Base-by-base conservation (phyloP, 2,329 filamentous ascomycete genomes). In the Penicillium fuscoglaucum region DNA sequence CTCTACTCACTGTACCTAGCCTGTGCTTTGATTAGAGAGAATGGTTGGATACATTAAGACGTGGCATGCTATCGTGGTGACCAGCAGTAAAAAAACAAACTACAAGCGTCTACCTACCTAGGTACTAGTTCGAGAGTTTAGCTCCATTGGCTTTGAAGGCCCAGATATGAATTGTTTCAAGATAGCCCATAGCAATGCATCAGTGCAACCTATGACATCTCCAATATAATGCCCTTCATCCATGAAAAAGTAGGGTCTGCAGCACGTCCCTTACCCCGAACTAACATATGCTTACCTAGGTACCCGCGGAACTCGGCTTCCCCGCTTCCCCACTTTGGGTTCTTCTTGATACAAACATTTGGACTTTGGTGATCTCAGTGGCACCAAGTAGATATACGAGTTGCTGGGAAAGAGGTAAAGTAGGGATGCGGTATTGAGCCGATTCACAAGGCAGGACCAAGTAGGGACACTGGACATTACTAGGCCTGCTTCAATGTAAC, bases 231-330 rank as follows among this genome's bases (percentile, higher is more conserved):
- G 4, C 2, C 8, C 24, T 44, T 28, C 2, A n/a, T 12, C 24
- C 24, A 44, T n/a, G 24, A 4, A 6, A 19, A 19, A 19, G 19
- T 12, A 39, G 37, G 9, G n/a, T n/a, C n/a, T 19, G 37, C 37
- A 8, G 8, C 37, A 40, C 37, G 9, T 5, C 7, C 24, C 40
- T 17, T 29, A 29, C 43, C 17, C 26, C 21, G 24, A 26, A 26
- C 5, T 26, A 40, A 28, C 1, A 26, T 19, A 33, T 15, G 24
- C 24, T 24, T 44, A 33, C 19, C 19, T 21, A 21, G 19, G 19
- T 21, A 21, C 26, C 8, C 41, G 48, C 48, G 55, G 55, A 57
- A 41, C 55, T 52, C 48, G 55, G 55, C 49, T 53, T 47, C 52
- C 26, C 52, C 41, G n/a, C 54, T 45, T 45, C 54, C 12, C 47